phyloP scores from a whole-genome alignment of 805 yeast species.

The Candida golubevii region DNA sequence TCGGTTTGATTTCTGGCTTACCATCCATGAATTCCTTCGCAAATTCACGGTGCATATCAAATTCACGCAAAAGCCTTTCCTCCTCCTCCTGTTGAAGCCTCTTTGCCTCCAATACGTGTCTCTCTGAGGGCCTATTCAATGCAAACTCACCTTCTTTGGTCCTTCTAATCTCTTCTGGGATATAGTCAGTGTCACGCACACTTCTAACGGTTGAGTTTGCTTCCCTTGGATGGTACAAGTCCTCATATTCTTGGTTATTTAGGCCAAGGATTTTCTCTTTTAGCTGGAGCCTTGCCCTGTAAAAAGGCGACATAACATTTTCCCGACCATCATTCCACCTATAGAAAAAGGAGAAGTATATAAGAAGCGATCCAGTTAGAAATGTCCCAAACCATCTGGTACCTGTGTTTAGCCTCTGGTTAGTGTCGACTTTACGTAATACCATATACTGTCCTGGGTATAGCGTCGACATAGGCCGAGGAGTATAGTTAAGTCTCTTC shows the following conservation, averaged over 20 bases:
- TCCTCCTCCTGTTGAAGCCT: constrained; percentile 64
- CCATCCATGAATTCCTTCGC: constrained; percentile 14
- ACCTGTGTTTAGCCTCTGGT: constrained; percentile 54
- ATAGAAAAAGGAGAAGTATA: constrained; percentile 66
- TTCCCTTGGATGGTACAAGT: constrained; percentile 47
- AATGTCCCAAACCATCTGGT: constrained; percentile 53
- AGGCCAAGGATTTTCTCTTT: constrained; percentile 57
- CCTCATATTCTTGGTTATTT: constrained; percentile 57
- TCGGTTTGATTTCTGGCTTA: constrained; percentile 6
- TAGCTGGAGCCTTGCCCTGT: constrained; percentile 53
- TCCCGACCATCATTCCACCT: constrained; percentile 85
- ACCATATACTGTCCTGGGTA: constrained; percentile 80
- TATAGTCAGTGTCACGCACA: constrained; percentile 41
- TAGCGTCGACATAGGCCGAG: constrained; percentile 66
- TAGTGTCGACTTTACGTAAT: constrained; percentile 53
- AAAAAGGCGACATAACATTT: constrained; percentile 65
- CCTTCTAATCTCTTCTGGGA: constrained; percentile 37
- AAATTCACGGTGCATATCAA: constrained; percentile 24
- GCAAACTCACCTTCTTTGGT: constrained; percentile 47
- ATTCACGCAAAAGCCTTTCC: constrained; percentile 39
- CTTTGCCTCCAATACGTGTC: constrained; percentile 73
- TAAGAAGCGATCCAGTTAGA: constrained; percentile 44
- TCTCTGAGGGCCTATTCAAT: constrained; percentile 63
- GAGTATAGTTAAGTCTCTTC: constrained; percentile 69
- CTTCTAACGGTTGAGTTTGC: constrained; percentile 37